A percentile compares a stretch with the other conserved stretches of the same genome.
Conservation (phyloP, 805 yeast genomes). For the Geotrichum ghanense region DNA sequence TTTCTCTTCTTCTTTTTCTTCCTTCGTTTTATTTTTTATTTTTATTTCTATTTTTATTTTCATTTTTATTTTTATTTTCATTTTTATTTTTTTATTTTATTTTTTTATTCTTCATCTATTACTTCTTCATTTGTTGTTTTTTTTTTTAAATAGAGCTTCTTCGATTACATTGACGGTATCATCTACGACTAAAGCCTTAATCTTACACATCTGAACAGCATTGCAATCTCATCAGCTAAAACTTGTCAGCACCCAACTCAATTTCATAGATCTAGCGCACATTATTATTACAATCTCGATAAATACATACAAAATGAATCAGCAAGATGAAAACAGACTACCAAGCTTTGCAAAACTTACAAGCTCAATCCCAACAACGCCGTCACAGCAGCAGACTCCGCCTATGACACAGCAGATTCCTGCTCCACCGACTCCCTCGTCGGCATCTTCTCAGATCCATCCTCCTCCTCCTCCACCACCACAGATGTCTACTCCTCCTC, state of each 20-base stretch:
- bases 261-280: too few species aligned
- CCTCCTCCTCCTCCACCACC: background rate
- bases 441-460: background rate
- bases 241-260: too few species aligned
- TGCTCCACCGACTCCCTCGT: too few species aligned
- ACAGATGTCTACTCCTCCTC: constrained; percentile 1
- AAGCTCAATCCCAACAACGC: constrained; percentile 8
- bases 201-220: too few species aligned
- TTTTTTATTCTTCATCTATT: too few species aligned
- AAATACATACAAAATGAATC: background rate
- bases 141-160: too few species aligned
- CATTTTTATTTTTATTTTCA: too few species aligned
- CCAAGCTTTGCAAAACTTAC: constrained; percentile 10
- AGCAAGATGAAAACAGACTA: constrained; percentile 2
- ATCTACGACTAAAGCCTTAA: background rate
- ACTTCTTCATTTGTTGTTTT: too few species aligned
- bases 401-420: background rate
- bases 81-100: too few species aligned
- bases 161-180: background rate
- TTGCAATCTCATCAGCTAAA: too few species aligned
- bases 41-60: too few species aligned
- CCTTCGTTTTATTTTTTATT: background rate
- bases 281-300: too few species aligned
- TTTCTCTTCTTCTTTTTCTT: background rate
- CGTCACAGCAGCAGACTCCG: constrained; percentile 1